Base-by-base conservation (phyloP, 306 rosid genomes). In the Arachis hypogaea region DNA sequence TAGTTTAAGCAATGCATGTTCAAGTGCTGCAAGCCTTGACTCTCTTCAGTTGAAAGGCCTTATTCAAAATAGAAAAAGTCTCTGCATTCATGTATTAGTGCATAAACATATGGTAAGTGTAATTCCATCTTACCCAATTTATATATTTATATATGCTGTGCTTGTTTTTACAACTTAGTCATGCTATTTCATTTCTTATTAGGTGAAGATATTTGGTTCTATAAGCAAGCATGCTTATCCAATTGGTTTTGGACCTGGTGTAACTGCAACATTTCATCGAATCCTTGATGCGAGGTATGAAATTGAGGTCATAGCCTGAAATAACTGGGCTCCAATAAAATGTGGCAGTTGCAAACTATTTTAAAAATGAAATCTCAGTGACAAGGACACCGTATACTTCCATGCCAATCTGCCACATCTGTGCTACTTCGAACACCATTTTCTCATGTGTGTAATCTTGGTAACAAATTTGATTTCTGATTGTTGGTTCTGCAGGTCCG, bases 221-320 rank as follows among this genome's bases (percentile, higher is more conserved):
- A 68, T 55, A 69, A 74, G 76, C 29, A 79, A 82, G 55, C 60
- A 44, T 74, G 78, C 78, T 54, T 81, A 86, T 47, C 98, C 98
- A 50, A 82, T 80, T 56, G 98, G 98, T 47, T 86, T 93, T 43
- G 93, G 96, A 83, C 87, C 85, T 82, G 97, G 94, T 65, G 88
- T 86, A 59, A 80, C 71, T 74, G 97, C 96, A 67, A 81, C 85
- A 5, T 91, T 93, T 83, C 85, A 91, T 81, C 92, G 94, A 61
- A 82, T 93, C 83, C 92, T 93, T 64, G 86, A 86, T 72, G 50
- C 82, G 62, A 69, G 94, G 97, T 93, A 85, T 72, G 85, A 62
- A 69, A 10, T 73, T 14, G 68, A 22, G 55, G 29, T 62, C 65
- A 38, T 14, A 11, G 40, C 22, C 66, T 28, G 44, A 71, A 46